phyloP scores from a whole-genome alignment of 495 filamentous ascomycete genomes.

The Gamarada debralockiae region DNA sequence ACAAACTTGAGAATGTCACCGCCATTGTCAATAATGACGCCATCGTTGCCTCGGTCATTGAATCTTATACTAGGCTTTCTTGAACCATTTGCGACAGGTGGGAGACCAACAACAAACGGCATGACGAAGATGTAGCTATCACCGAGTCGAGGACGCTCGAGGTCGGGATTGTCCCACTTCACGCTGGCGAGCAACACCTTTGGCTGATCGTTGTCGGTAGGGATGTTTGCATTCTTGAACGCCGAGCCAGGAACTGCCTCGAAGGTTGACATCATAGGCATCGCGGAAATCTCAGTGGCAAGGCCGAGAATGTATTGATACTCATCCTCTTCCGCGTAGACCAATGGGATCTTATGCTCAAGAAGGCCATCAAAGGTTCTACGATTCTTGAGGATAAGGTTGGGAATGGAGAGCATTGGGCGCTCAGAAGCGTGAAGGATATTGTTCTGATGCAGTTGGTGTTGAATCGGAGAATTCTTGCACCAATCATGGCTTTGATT shows the following conservation, averaged over 20 bases:
- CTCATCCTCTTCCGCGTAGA: neutral
- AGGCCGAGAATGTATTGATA: neutral
- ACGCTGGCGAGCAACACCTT: neutral
- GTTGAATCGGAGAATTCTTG: neutral
- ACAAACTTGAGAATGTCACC: neutral
- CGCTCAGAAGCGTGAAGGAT: neutral
- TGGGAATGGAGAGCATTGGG: neutral
- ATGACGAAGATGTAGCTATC: neutral
- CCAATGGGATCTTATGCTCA: neutral
- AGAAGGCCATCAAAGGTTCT: neutral
- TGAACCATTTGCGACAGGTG: neutral
- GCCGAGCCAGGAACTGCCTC: neutral
- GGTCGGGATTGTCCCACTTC: neutral
- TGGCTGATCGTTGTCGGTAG: neutral
- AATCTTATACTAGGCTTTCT: neutral
- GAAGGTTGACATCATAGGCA: neutral
- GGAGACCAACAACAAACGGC: neutral
- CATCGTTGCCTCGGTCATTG: neutral
- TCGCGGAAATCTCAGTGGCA: neutral
- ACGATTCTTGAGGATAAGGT: neutral
- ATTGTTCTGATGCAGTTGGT: neutral
- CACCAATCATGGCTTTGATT: neutral
- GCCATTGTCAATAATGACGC: neutral
- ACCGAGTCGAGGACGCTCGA: neutral
- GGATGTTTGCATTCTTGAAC: neutral